These are phyloP conservation scores for Lachnellula willkommii DNA, from an alignment of 2,329 filamentous ascomycete species.

Conservation along the genomic window DNA sequence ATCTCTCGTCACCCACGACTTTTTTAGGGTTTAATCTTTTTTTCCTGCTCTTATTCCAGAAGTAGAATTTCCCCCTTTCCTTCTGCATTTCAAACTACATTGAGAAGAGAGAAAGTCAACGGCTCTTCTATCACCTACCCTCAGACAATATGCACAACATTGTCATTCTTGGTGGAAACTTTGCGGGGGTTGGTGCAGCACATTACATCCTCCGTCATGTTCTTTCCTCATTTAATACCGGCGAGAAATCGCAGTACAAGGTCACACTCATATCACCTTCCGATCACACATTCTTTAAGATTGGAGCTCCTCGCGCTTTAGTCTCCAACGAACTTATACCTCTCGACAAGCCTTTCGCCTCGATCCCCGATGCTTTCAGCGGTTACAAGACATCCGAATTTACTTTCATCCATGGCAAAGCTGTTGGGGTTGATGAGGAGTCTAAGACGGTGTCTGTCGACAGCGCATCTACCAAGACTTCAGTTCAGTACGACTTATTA, in stretches of 20 bases:
- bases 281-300: background rate
- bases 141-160: slow-evolving; percentile 26
- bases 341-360: slow-evolving; percentile 42
- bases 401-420: slow-evolving; percentile 46
- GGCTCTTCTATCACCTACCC: background rate
- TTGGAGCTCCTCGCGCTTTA: slow-evolving; percentile 44
- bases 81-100: background rate
- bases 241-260: slow-evolving; percentile 7
- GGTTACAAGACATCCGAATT: slow-evolving; percentile 43
- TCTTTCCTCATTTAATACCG: slow-evolving; percentile 36
- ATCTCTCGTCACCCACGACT: too few relatives aligned
- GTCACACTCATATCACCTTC: background rate
- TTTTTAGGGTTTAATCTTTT: too few relatives aligned
- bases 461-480: slow-evolving; percentile 30
- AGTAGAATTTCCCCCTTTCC: too few relatives aligned
- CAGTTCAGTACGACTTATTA: background rate
- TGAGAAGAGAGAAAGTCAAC: too few relatives aligned
- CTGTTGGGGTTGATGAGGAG: slow-evolving; percentile 40
- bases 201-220: slow-evolving; percentile 48
- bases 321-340: slow-evolving; percentile 43
- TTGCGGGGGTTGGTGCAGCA: slow-evolving; percentile 43
- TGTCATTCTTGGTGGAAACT: slow-evolving; percentile 48
- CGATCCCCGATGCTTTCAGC: slow-evolving; percentile 45
- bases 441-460: slow-evolving; percentile 36
- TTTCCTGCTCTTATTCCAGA: too few relatives aligned